Base-by-base conservation (phyloP, 768 basidiomycete species). In the Paxillus involutus region DNA sequence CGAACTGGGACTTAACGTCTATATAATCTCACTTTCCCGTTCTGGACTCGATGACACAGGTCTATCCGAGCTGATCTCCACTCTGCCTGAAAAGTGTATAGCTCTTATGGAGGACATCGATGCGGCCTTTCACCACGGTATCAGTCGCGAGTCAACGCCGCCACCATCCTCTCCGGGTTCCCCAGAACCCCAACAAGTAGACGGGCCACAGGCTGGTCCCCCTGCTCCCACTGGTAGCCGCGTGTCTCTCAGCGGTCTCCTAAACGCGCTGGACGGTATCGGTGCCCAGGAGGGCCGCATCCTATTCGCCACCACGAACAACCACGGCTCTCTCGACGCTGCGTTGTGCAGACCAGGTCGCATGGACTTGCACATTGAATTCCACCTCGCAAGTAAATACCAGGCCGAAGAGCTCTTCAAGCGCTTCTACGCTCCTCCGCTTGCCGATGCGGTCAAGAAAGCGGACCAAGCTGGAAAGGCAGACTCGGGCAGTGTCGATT, bases 51-150 rank as follows among this genome's bases (percentile, higher is more conserved):
- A 89, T 61, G 89, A 91, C 64, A 72, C 75, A 2, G 65, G 71
- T 8, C 78, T 90, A 24, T 77, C 74, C 49, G 75, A 81, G 39
- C 73, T 89, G 41, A 81, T 90, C 54, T 75, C 79, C 9, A 73
- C 76, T 2, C 75, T 91, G 2, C 89, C 90, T n/a, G 77, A 83
- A 52, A 76, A 77, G 59, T 89, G 85, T 61, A 86, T 92, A 51
- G 82, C 85, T 5, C 75, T 93, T 35, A 89, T 93, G 82, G 89
- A 92, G 66, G 91, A 92, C 64, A 86, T 92, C 51, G 91, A 93
- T 59, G 88, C 85, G 3, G 89, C 88, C 3, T 88, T 91, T 70
- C 72, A 72, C 32, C 75, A 73, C 42, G 71, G 72, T 19, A 58
- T 79, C 47, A 73, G 47, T 40, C 75, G 75, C 37, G 71, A 75